These are phyloP conservation scores for Botrytis cinerea DNA, from an alignment of 2,329 filamentous ascomycete species.

Conservation along the genomic window DNA sequence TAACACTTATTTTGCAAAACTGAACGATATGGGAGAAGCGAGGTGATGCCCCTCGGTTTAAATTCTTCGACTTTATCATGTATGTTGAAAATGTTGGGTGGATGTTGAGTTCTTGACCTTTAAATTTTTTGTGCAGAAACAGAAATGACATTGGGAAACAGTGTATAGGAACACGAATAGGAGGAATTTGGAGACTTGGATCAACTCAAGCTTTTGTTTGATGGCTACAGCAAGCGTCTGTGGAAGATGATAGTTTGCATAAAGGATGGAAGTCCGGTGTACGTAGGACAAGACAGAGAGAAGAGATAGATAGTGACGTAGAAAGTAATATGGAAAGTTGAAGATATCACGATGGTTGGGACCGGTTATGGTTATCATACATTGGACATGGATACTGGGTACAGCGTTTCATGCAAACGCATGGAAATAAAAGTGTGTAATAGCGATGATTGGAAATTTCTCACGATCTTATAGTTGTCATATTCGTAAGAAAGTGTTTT, in stretches of 20 bases:
- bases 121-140: neutral
- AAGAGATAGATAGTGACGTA: neutral
- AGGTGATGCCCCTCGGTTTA: neutral
- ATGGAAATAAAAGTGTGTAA: neutral
- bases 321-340: neutral
- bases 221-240: slow-evolving; percentile 9
- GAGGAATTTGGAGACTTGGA: neutral
- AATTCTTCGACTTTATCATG: neutral
- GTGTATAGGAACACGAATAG: neutral
- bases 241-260: neutral
- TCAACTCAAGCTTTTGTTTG: slow-evolving; percentile 9
- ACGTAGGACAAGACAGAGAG: neutral
- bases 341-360: neutral
- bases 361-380: neutral
- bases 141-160: neutral
- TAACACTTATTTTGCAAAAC: neutral
- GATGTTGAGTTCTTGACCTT: neutral
- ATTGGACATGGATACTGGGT: neutral
- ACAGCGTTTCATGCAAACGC: neutral
- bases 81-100: neutral
- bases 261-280: neutral
- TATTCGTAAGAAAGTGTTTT: neutral
- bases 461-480: neutral
- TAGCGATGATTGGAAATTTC: neutral
- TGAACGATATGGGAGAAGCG: neutral